Evolutionary conservation across 192 early-diverging fungal species (phyloP).

Genomic region (Coemansia sp.): DNA sequence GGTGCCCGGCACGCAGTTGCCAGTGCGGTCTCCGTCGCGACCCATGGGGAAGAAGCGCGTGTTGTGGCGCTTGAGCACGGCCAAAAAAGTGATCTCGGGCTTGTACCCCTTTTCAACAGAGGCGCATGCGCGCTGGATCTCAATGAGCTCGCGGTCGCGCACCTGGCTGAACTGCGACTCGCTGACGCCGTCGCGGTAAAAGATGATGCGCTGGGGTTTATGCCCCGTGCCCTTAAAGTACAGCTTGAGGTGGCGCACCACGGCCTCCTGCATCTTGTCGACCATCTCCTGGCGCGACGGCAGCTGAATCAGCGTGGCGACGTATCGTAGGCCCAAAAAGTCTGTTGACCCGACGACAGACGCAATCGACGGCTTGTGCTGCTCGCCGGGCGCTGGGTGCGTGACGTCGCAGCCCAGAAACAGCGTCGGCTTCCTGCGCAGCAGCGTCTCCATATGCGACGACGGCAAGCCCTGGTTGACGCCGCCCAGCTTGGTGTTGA

Average conservation of each 20-base stretch:
- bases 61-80: constrained; percentile 84
- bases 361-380: constrained; percentile 72
- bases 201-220: constrained; percentile 77
- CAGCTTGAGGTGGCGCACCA: constrained; percentile 69
- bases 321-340: constrained; percentile 63
- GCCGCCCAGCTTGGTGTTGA: constrained; percentile 94
- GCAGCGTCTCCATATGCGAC: constrained; percentile 59
- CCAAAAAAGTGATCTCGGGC: constrained; percentile 75
- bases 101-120: constrained; percentile 69
- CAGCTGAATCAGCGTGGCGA: constrained; percentile 67
- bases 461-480: constrained; percentile 73
- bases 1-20: constrained; percentile 85
- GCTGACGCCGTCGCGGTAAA: constrained; percentile 91
- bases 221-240: constrained; percentile 59
- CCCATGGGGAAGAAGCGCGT: constrained; percentile 74
- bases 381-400: constrained; percentile 76
- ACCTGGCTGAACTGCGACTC: constrained; percentile 86
- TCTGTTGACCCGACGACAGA: constrained; percentile 75
- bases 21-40: constrained; percentile 68
- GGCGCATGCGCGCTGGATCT: constrained; percentile 66
- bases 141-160: constrained; percentile 72
- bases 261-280: constrained; percentile 60
- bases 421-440: constrained; percentile 76
- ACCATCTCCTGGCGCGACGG: constrained; percentile 75
- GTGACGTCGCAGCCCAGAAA: constrained; percentile 92